Base-by-base conservation (phyloP, 1,284 basidiomycete genomes). In the Wolfiporia cocos region DNA sequence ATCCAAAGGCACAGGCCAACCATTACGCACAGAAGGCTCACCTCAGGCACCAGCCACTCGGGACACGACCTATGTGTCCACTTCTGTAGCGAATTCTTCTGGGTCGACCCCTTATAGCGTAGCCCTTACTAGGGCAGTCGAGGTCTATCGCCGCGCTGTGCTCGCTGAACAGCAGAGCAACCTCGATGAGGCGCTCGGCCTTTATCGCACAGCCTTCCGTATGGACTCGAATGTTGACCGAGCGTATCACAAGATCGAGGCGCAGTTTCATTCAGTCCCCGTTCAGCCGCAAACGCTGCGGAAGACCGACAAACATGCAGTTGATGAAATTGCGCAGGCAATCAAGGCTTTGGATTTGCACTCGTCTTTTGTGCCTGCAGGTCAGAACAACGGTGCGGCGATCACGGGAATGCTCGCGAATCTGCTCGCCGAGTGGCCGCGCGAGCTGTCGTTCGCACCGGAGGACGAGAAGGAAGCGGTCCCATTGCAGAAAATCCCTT, bases 141-240 rank as follows among this genome's bases (percentile, higher is more conserved):
- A 73, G 14, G 55, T 81, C 6, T 94, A 93, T 58, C 64, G 73
- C 17, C 69, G 65, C 26, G 91, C 91, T 3, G 74, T 90, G 20
- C 69, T 77, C 37, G 69, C 75, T 42, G 91, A 94, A 62, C 83
- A 87, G 56, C 64, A 65, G 29, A 80, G 89, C 31, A 68, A 84
- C 47, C 68, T 90, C 31, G 83, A 89, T 51, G 77, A 83, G 24
- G 91, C 91, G 6, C 62, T 92, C 5, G 58, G 62, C 19, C 64
- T 91, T 3, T 94, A 94, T 55, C 76, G 86, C 10, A 75, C 76
- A 41, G 87, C 89, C 1, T 92, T 92, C 62, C 76, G 81, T 44
- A 65, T 86, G 57, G 77, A 92, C 42, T 59, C 78, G 18, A 67
- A 83, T 47, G 81, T 88, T 34, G 85, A 87, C 56, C 69, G 69